These are phyloP conservation scores for Xylaria curta DNA, from an alignment of 495 filamentous ascomycete species.

Conservation along the genomic window DNA sequence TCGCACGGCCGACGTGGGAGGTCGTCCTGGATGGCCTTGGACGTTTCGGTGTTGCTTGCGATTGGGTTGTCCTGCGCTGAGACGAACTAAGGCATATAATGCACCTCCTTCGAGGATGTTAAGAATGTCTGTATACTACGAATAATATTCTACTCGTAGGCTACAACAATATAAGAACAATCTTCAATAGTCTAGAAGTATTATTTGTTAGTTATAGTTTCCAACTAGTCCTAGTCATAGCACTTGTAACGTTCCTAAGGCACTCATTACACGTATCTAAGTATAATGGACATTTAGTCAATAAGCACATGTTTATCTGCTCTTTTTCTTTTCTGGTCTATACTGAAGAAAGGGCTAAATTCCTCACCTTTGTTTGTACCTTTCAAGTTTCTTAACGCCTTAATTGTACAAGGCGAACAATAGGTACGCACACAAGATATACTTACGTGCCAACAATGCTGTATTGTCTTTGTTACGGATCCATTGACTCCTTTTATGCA, in stretches of 20 bases:
- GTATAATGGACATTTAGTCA: not conserved
- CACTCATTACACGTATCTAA: not conserved
- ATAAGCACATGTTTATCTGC: not conserved
- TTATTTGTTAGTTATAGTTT: not conserved
- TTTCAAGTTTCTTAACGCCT: not conserved
- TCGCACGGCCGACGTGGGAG: slow-evolving; percentile 54
- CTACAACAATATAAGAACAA: not conserved
- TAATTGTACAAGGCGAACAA: not conserved
- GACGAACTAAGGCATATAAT: not conserved
- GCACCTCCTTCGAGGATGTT: not conserved
- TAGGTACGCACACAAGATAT: not conserved
- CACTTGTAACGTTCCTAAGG: not conserved
- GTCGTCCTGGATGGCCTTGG: slow-evolving; percentile 42
- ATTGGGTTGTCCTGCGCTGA: slow-evolving; percentile 45
- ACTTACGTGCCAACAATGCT: not conserved
- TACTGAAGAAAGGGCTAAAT: not conserved
- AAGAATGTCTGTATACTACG: not conserved
- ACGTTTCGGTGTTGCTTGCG: slow-evolving; percentile 52
- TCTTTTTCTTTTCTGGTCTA: not conserved
- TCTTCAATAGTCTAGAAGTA: not conserved
- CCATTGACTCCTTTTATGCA: not conserved
- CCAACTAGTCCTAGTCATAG: not conserved
- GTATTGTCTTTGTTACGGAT: not conserved
- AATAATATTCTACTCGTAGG: not conserved
- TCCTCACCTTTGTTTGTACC: not conserved